A percentile compares a stretch with the other conserved stretches of the same genome.
These are phyloP conservation scores for Pseudocercospora musae DNA, from an alignment of 2,329 filamentous ascomycete species.

Conservation along the genomic window DNA sequence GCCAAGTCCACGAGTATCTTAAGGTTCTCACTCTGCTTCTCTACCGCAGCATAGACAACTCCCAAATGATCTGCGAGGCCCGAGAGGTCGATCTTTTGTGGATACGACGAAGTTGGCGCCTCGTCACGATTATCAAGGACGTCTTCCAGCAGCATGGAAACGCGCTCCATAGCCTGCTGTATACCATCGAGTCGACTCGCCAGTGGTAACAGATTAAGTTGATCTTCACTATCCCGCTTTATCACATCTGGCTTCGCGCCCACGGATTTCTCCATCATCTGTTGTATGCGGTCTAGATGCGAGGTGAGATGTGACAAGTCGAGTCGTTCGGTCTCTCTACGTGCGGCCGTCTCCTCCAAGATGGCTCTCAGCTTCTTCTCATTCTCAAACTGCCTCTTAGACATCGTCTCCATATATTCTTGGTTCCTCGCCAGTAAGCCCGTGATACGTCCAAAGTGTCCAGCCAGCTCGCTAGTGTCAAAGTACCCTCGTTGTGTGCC, in stretches of 20 bases:
- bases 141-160: slow-evolving; percentile 24
- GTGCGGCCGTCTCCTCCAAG: slow-evolving; percentile 17
- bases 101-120: slow-evolving; percentile 5
- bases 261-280: slow-evolving; percentile 23
- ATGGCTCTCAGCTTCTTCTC: slow-evolving; percentile 25
- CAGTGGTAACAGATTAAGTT: slow-evolving; percentile 25
- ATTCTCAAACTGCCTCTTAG: slow-evolving; percentile 27
- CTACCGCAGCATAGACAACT: slow-evolving; percentile 8
- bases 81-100: slow-evolving; percentile 10
- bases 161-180: slow-evolving; percentile 29
- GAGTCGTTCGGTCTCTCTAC: slow-evolving; percentile 17
- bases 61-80: slow-evolving; percentile 12
- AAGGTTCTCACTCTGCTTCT: slow-evolving; percentile 13
- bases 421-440: slow-evolving; percentile 24
- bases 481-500: slow-evolving; percentile 8
- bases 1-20: slow-evolving; percentile 13
- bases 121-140: slow-evolving; percentile 21
- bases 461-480: slow-evolving; percentile 18
- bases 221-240: neutral
- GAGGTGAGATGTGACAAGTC: slow-evolving; percentile 27
- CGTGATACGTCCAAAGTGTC: slow-evolving; percentile 25
- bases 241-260: slow-evolving; percentile 19
- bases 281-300: slow-evolving; percentile 31
- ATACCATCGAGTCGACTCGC: slow-evolving; percentile 23
- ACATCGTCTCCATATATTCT: slow-evolving; percentile 25